Conservation (phyloP, 768 basidiomycete species). For the Hirschioporus abietinus region DNA sequence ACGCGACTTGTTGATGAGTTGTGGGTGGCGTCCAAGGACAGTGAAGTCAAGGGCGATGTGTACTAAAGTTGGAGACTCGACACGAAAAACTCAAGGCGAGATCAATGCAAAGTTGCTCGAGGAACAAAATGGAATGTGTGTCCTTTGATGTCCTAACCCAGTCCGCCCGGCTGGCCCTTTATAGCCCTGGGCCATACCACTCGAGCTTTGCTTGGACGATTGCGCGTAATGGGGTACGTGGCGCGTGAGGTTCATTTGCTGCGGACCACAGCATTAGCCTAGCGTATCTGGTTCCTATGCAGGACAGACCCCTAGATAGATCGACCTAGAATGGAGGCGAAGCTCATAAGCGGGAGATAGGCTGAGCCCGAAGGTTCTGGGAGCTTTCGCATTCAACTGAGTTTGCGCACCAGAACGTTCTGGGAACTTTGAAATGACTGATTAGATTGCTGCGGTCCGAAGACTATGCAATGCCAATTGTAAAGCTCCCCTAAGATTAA, state of each 20-base stretch:
- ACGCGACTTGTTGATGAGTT: too few relatives aligned
- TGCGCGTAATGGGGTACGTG: not conserved
- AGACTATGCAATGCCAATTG: not conserved
- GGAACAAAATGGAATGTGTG: not conserved
- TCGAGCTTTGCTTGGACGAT: not conserved
- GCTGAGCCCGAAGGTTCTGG: not conserved
- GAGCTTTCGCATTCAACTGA: not conserved
- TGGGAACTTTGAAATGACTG: not conserved
- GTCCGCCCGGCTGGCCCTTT: not conserved
- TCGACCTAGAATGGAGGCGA: not conserved
- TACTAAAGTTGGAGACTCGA: not conserved
- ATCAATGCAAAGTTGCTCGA: not conserved
- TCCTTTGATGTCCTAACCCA: not conserved
- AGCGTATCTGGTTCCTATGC: not conserved
- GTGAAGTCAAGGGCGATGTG: not conserved
- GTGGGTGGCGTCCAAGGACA: not conserved
- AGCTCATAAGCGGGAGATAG: not conserved
- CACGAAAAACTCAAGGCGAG: not conserved
- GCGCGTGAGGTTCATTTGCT: not conserved
- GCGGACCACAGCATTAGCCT: not conserved
- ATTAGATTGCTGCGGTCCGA: not conserved
- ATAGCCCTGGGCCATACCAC: not conserved
- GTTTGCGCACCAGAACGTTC: not conserved
- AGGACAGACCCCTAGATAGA: not conserved
- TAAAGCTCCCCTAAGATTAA: not conserved